These are phyloP conservation scores for Peronospora belbahrii DNA, from an alignment of 352 stramenopile genomes.

Conservation along the genomic window DNA sequence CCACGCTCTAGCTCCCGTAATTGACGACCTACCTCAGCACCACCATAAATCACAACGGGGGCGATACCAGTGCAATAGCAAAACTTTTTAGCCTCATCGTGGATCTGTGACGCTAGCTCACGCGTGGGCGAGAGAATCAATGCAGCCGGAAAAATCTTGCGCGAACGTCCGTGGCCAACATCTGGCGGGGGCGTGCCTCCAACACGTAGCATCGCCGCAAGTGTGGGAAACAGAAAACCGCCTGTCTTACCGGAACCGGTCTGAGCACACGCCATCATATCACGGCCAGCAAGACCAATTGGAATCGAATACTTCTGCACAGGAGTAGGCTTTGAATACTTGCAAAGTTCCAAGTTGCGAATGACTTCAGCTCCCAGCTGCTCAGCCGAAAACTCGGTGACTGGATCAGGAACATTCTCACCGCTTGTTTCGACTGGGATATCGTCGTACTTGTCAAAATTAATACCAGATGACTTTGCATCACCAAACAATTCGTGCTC, in stretches of 20 bases:
- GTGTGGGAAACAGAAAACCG: constrained; percentile 95
- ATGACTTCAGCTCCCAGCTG: constrained; percentile 90
- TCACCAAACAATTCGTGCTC: constrained; percentile 91
- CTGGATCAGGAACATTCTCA: constrained; percentile 89
- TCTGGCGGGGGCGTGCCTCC: constrained; percentile 48
- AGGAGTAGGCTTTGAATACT: constrained; percentile 96
- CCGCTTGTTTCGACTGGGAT: constrained; percentile 96
- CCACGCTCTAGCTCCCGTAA: constrained; percentile 82
- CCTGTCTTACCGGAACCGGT: constrained; percentile 97
- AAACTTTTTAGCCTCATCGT: constrained; percentile 94
- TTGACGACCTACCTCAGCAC: constrained; percentile 87
- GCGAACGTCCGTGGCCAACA: constrained; percentile 43
- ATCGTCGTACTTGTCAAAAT: constrained; percentile 98
- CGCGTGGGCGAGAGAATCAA: constrained; percentile 92
- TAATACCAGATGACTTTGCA: constrained; percentile 92
- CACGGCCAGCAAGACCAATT: constrained; percentile 89
- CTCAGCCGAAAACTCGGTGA: constrained; percentile 84
- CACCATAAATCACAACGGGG: constrained; percentile 93
- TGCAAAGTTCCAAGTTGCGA: constrained; percentile 88
- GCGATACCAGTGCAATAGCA: constrained; percentile 93
- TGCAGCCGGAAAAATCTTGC: constrained; percentile 87
- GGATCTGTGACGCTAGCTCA: constrained; percentile 94
- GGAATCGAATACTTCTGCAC: constrained; percentile 99
- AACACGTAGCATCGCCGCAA: constrained; percentile 92
- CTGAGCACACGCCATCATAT: constrained; percentile 99